phyloP scores from a whole-genome alignment of 148 eudicot genomes.

The Cornus florida region DNA sequence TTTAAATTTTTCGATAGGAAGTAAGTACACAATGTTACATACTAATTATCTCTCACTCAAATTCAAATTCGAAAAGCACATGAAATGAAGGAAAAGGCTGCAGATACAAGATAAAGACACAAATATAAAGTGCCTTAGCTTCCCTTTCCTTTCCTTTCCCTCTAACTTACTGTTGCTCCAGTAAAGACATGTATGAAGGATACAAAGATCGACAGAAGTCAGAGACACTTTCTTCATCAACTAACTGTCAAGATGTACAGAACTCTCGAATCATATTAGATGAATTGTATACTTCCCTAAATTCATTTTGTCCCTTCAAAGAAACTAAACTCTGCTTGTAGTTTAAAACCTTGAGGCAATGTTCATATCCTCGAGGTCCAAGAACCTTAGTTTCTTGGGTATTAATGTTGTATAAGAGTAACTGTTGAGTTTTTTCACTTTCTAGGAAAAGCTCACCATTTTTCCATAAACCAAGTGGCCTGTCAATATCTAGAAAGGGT shows the following conservation, averaged over 20 bases:
- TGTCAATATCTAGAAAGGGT: background rate
- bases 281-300: background rate
- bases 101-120: too few relatives aligned
- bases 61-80: too few relatives aligned
- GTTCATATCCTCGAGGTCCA: background rate
- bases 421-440: background rate
- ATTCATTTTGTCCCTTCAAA: background rate
- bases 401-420: background rate
- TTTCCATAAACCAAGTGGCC: background rate
- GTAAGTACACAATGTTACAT: too few relatives aligned
- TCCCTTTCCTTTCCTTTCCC: too few relatives aligned
- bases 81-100: too few relatives aligned
- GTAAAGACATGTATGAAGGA: too few relatives aligned
- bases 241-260: background rate
- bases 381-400: background rate
- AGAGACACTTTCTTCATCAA: background rate
- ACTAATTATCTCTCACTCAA: too few relatives aligned
- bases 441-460: background rate
- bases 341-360: background rate
- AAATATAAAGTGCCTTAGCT: too few relatives aligned
- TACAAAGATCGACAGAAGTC: background rate
- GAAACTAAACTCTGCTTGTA: conserved; percentile 1
- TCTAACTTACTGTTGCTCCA: too few relatives aligned
- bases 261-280: background rate
- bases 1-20: too few relatives aligned